Conservation (phyloP, 306 rosid genomes). For the Coriaria nepalensis region DNA sequence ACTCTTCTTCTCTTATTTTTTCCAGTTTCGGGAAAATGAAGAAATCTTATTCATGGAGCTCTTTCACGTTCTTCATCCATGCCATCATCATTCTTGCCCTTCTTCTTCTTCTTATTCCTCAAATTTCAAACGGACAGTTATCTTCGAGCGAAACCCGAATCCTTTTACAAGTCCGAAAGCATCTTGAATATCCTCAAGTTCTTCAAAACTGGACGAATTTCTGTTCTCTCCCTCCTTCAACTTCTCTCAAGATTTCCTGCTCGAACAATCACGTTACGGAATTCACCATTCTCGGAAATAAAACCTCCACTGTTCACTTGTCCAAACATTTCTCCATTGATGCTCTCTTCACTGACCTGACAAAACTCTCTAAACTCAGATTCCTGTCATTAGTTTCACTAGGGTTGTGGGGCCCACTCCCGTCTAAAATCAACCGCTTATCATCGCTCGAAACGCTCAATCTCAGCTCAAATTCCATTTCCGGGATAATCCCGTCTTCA, state of each 20-base stretch:
- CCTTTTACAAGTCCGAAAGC: slow-evolving; percentile 48
- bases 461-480: slow-evolving; percentile 54
- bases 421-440: slow-evolving; percentile 45
- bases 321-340: slow-evolving; percentile 58
- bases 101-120: slow-evolving; percentile 30
- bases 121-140: slow-evolving; percentile 43
- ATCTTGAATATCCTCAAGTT: slow-evolving; percentile 60
- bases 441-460: slow-evolving; percentile 47
- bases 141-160: slow-evolving; percentile 33
- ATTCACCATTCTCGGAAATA: slow-evolving; percentile 47
- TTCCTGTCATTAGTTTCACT: slow-evolving; percentile 49
- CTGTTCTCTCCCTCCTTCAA: slow-evolving; percentile 51
- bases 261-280: slow-evolving; percentile 39
- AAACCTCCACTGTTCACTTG: slow-evolving; percentile 31
- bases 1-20: not conserved
- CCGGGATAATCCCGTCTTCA: slow-evolving; percentile 48
- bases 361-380: slow-evolving; percentile 57
- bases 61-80: slow-evolving; percentile 18
- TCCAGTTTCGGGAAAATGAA: slow-evolving; percentile 31
- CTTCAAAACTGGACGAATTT: slow-evolving; percentile 54
- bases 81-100: slow-evolving; percentile 8
- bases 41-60: slow-evolving; percentile 22
- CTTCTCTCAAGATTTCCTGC: slow-evolving; percentile 54
- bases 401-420: slow-evolving; percentile 85
- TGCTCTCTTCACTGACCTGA: slow-evolving; percentile 46